A percentile compares a stretch with the other conserved stretches of the same genome.
phyloP scores from a whole-genome alignment of 2,329 filamentous ascomycete genomes.

The Microsporum canis region DNA sequence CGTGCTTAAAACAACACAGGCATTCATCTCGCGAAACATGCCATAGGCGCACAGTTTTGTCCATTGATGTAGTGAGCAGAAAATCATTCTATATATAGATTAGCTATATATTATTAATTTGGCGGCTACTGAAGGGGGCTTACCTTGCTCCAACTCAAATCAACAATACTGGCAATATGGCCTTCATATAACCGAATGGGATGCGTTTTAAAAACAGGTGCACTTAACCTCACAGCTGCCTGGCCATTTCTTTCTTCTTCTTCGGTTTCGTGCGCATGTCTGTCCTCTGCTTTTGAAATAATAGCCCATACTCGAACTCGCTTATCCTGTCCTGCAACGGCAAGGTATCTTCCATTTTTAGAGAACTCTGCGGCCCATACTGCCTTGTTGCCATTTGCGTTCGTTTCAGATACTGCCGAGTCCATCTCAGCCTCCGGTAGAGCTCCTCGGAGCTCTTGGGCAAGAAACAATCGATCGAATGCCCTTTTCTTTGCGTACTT shows the following conservation, averaged over 20 bases:
- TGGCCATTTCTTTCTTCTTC: slow-evolving; percentile 39
- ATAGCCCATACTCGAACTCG: slow-evolving; percentile 83
- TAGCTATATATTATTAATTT: not conserved
- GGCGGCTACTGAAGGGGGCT: slow-evolving; percentile 12
- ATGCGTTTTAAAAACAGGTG: slow-evolving; percentile 76
- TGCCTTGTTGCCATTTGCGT: slow-evolving; percentile 44
- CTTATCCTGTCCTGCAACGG: slow-evolving; percentile 81
- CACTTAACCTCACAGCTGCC: slow-evolving; percentile 56
- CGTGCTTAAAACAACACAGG: slow-evolving; percentile 86
- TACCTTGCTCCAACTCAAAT: slow-evolving; percentile 91
- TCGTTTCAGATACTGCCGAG: slow-evolving; percentile 18
- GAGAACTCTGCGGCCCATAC: slow-evolving; percentile 93
- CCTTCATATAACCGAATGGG: slow-evolving; percentile 70
- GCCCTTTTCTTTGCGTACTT: slow-evolving; percentile 71
- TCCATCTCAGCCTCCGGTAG: slow-evolving; percentile 21
- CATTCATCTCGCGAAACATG: slow-evolving; percentile 77
- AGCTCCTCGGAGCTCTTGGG: slow-evolving; percentile 68
- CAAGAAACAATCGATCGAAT: slow-evolving; percentile 80
- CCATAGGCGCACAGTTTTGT: slow-evolving; percentile 93
- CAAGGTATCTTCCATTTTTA: slow-evolving; percentile 78
- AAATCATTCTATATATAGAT: slow-evolving; percentile 62
- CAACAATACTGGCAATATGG: slow-evolving; percentile 75
- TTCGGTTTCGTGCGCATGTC: slow-evolving; percentile 60
- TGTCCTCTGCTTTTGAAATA: slow-evolving; percentile 68
- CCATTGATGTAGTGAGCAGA: slow-evolving; percentile 88